These are phyloP conservation scores for Thuidium tamariscinum DNA, from an alignment of 225 moss, liverwort and hornwort species.

Conservation along the genomic window DNA sequence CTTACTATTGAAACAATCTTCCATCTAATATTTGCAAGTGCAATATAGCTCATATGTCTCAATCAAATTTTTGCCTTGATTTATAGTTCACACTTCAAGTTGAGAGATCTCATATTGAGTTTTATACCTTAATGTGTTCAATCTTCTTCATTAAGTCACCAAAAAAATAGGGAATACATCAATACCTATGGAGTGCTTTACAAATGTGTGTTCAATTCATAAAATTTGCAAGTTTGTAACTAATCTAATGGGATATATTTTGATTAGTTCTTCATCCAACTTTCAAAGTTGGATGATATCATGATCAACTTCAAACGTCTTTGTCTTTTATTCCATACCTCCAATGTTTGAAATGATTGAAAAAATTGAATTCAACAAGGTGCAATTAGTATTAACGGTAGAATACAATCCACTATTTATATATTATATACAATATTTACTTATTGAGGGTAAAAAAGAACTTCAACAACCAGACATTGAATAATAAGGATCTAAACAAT, in stretches of 20 bases:
- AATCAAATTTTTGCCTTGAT: neutral
- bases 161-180: neutral
- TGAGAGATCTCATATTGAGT: neutral
- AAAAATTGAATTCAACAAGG: rapidly evolving
- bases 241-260: neutral
- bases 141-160: rapidly evolving
- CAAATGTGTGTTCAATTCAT: neutral
- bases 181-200: neutral
- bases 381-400: neutral
- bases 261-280: too few relatives aligned
- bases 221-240: neutral
- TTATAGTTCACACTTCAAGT: neutral
- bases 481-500: conserved; percentile 82
- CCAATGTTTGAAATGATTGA: neutral
- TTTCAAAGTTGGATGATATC: neutral
- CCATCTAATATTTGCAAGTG: neutral
- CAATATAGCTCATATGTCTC: neutral
- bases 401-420: neutral
- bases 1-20: neutral
- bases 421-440: too few relatives aligned
- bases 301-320: neutral
- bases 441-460: neutral
- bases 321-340: neutral
- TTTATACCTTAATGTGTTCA: neutral
- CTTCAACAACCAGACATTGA: conserved; percentile 76